These are phyloP conservation scores for Letharia lupina DNA, from an alignment of 495 filamentous ascomycete species.

Conservation along the genomic window DNA sequence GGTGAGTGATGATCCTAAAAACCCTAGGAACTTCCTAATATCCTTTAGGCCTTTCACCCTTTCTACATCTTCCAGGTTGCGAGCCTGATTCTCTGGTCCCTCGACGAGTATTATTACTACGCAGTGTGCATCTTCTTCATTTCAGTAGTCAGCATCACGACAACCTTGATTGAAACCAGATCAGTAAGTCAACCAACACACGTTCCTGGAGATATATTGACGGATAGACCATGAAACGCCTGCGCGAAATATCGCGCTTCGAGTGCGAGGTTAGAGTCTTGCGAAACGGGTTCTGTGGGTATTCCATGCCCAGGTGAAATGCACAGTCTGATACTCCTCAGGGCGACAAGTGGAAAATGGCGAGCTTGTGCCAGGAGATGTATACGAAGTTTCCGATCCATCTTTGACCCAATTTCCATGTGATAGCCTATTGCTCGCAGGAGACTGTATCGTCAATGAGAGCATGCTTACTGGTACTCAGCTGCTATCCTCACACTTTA, in stretches of 20 bases:
- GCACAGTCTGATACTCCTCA: constrained; percentile 27
- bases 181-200: constrained; percentile 43
- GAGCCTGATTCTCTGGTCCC: constrained; percentile 87
- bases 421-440: constrained; percentile 84
- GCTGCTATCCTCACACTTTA: not conserved
- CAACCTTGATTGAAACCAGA: constrained; percentile 83
- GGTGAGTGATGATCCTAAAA: constrained; percentile 39
- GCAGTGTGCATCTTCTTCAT: constrained; percentile 93
- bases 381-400: constrained; percentile 95
- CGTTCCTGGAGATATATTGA: constrained; percentile 19
- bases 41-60: constrained; percentile 73
- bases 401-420: constrained; percentile 88
- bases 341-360: constrained; percentile 79
- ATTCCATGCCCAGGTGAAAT: not conserved
- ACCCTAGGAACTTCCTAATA: not conserved
- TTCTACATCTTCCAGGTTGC: constrained; percentile 98
- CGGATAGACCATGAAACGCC: constrained; percentile 71
- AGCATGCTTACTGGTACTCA: constrained; percentile 88
- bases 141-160: constrained; percentile 81
- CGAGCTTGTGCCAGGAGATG: constrained; percentile 90
- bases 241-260: constrained; percentile 88
- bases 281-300: constrained; percentile 87
- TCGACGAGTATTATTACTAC: constrained; percentile 97
- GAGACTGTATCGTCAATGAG: constrained; percentile 98
- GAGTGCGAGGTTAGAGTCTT: constrained; percentile 91